A percentile compares a stretch with the other conserved stretches of the same genome.
Conservation (phyloP, 495 filamentous ascomycete genomes). For the Rhizodiscina lignyota region DNA sequence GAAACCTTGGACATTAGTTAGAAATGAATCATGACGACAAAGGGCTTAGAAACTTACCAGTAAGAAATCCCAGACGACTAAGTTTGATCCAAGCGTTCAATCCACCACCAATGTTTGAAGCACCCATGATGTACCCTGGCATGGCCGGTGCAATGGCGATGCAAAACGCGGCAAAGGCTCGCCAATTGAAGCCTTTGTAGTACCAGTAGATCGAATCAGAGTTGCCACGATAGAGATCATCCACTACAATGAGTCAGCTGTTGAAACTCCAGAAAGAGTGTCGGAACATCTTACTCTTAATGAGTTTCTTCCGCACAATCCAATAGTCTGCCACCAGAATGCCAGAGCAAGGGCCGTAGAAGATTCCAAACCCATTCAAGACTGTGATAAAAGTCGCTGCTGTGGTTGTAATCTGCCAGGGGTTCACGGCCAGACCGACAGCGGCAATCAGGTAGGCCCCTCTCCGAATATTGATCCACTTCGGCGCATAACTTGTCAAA, state of each 20-base stretch:
- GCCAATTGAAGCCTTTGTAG: constrained; percentile 25
- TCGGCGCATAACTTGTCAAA: constrained; percentile 13
- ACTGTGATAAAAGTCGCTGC: constrained; percentile 5
- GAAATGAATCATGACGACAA: background rate
- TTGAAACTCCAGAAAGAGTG: constrained; percentile 25
- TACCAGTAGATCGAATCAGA: constrained; percentile 25
- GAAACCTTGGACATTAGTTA: no score
- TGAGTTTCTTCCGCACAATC: no score
- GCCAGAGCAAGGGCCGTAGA: constrained; percentile 2
- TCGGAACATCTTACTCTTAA: no score
- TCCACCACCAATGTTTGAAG: background rate
- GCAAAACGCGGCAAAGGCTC: constrained; percentile 22
- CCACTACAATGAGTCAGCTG: constrained; percentile 23
- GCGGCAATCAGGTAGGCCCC: constrained; percentile 3
- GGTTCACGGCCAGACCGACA: constrained; percentile 4
- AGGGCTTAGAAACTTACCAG: background rate
- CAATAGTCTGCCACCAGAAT: no score
- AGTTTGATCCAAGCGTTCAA: background rate
- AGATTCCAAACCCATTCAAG: constrained; percentile 6
- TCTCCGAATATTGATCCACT: constrained; percentile 3
- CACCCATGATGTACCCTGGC: constrained; percentile 1
- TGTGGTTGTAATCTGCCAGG: constrained; percentile 4
- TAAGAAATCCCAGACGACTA: background rate
- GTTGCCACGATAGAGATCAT: constrained; percentile 22
- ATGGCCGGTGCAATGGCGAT: constrained; percentile 11